Conservation (phyloP, 495 filamentous ascomycete species). For the Xylaria bambusicola region DNA sequence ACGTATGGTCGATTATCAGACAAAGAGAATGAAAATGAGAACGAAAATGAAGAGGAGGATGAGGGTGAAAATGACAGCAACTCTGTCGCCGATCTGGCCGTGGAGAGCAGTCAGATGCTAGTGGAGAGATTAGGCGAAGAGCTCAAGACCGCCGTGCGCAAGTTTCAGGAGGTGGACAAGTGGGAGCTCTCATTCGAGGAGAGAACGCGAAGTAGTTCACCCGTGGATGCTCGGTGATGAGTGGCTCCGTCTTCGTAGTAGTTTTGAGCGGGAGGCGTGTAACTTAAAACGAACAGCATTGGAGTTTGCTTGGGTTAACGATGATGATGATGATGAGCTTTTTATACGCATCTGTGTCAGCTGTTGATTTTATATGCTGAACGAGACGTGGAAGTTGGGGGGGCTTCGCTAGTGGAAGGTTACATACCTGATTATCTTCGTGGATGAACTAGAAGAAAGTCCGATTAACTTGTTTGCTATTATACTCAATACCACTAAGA, state of each 20-base stretch:
- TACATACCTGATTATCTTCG: slow-evolving; percentile 13
- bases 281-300: neutral
- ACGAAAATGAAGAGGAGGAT: slow-evolving; percentile 26
- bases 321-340: slow-evolving; percentile 2
- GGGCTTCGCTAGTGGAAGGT: slow-evolving; percentile 3
- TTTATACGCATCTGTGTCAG: slow-evolving; percentile 7
- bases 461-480: slow-evolving; percentile 13
- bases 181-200: slow-evolving; percentile 53
- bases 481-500: slow-evolving; percentile 3
- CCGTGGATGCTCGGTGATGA: slow-evolving; percentile 36
- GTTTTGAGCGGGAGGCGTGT: neutral
- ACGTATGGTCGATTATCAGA: slow-evolving; percentile 44
- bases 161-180: slow-evolving; percentile 54
- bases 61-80: slow-evolving; percentile 12
- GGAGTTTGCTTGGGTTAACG: neutral
- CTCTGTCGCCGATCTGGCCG: neutral
- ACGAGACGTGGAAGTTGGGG: neutral
- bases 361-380: slow-evolving; percentile 7
- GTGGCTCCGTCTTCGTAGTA: neutral
- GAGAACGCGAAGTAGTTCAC: slow-evolving; percentile 39
- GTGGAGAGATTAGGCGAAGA: slow-evolving; percentile 37
- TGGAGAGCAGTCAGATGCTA: slow-evolving; percentile 33
- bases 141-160: slow-evolving; percentile 47
- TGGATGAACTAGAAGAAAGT: neutral
- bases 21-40: slow-evolving; percentile 47